Evolutionary conservation across 2,329 filamentous ascomycete genomes (phyloP).

Genomic region (Penicillium sclerotigenum): DNA sequence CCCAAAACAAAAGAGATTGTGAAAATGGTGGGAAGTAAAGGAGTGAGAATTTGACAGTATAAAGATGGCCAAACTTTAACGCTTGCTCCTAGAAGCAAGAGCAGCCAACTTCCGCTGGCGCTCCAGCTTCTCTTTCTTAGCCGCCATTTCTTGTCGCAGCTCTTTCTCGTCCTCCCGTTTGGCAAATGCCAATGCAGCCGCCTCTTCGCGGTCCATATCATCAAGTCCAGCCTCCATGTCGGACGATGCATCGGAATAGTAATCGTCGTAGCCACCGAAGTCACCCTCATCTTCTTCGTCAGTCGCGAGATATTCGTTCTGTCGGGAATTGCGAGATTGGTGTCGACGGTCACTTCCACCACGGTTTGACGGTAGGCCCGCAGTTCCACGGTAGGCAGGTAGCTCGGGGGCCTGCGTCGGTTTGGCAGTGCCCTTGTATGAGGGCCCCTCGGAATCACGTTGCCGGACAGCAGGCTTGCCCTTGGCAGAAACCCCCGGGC

Average conservation of each 20-base stretch:
- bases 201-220: conserved; percentile 48
- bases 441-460: conserved; percentile 31
- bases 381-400: conserved; percentile 43
- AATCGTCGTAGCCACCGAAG: conserved; percentile 40
- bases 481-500: conserved; percentile 17
- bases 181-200: conserved; percentile 39
- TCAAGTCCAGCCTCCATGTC: conserved; percentile 51
- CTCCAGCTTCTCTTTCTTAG: conserved; percentile 48
- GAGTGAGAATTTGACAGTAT: not conserved
- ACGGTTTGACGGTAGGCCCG: conserved; percentile 34
- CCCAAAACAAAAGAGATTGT: conserved; percentile 14
- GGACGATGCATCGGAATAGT: conserved; percentile 47
- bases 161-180: conserved; percentile 49
- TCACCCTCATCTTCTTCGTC: conserved; percentile 50
- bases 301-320: conserved; percentile 46
- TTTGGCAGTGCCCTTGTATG: conserved; percentile 42
- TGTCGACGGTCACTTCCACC: conserved; percentile 27
- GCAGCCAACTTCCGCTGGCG: conserved; percentile 42
- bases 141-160: conserved; percentile 40
- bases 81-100: conserved; percentile 36
- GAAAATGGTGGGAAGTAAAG: not conserved
- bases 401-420: conserved; percentile 26
- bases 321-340: conserved; percentile 27
- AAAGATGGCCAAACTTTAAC: conserved; percentile 18
- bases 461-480: conserved; percentile 29